Percentiles rank a stretch among this genome's conserved stretches.
Conservation (phyloP, 805 yeast genomes). For the Kodamaea nitidulidarum region DNA sequence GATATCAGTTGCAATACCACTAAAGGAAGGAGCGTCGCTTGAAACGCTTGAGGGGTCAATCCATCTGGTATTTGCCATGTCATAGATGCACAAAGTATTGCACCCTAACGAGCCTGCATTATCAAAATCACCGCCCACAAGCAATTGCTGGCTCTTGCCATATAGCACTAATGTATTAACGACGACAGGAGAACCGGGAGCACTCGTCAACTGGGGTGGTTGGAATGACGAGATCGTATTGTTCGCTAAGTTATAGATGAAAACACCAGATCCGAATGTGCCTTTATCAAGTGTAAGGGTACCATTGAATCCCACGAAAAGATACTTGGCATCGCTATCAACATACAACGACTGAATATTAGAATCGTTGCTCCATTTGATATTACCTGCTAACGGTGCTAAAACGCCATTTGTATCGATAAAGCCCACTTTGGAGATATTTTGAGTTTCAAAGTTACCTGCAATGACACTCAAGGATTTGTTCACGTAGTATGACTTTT, state of each 20-base stretch:
- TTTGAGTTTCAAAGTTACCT: slow-evolving; percentile 46
- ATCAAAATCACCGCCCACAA: slow-evolving; percentile 73
- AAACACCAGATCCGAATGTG: slow-evolving; percentile 39
- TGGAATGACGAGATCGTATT: slow-evolving; percentile 41
- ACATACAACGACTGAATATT: slow-evolving; percentile 32
- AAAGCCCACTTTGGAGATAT: slow-evolving; percentile 26
- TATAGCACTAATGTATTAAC: slow-evolving; percentile 35
- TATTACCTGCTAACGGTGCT: slow-evolving; percentile 19
- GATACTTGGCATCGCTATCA: slow-evolving; percentile 25
- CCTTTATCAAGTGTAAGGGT: slow-evolving; percentile 19
- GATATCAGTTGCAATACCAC: slow-evolving; percentile 54
- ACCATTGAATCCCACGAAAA: slow-evolving; percentile 48
- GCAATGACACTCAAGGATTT: slow-evolving; percentile 51
- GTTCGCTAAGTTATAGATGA: slow-evolving; percentile 48
- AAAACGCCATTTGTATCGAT: slow-evolving; percentile 18
- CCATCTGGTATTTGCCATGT: slow-evolving; percentile 54
- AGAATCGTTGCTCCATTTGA: slow-evolving; percentile 24
- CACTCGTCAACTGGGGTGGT: slow-evolving; percentile 44
- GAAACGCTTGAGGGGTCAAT: slow-evolving; percentile 30
- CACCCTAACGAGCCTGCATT: slow-evolving; percentile 57
- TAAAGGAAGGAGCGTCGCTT: slow-evolving; percentile 18
- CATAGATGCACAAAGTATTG: slow-evolving; percentile 62
- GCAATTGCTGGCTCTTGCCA: slow-evolving; percentile 35
- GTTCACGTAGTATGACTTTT: slow-evolving; percentile 44
- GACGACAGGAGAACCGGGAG: slow-evolving; percentile 37